These are phyloP conservation scores for Penicilliopsis zonata DNA, from an alignment of 495 filamentous ascomycete species.

Conservation along the genomic window DNA sequence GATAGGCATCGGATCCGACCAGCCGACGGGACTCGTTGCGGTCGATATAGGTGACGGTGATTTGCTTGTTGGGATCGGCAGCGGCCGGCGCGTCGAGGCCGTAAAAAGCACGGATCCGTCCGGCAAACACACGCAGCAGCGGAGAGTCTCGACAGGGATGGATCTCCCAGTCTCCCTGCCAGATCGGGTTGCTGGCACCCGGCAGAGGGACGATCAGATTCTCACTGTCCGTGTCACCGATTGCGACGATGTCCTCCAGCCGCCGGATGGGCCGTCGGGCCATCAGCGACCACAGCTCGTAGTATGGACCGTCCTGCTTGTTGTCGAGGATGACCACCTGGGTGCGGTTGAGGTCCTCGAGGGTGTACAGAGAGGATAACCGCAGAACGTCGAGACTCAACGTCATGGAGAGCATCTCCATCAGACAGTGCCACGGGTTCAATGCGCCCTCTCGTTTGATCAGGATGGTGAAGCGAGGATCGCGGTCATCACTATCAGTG, in stretches of 20 bases:
- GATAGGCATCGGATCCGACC: slow-evolving; percentile 10
- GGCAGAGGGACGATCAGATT: slow-evolving; percentile 25
- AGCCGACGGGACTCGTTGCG: slow-evolving; percentile 17
- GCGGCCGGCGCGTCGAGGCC: slow-evolving; percentile 5
- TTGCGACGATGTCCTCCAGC: slow-evolving; percentile 7
- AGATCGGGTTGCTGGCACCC: slow-evolving; percentile 24
- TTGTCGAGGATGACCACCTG: slow-evolving; percentile 23
- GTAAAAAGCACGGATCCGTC: slow-evolving; percentile 15
- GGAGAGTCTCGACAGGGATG: slow-evolving; percentile 14
- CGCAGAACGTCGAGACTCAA: slow-evolving; percentile 22
- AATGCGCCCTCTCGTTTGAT: slow-evolving; percentile 21
- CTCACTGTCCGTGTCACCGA: slow-evolving; percentile 6
- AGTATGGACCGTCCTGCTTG: slow-evolving; percentile 18
- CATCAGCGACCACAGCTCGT: slow-evolving; percentile 22
- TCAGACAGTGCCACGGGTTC: slow-evolving; percentile 28
- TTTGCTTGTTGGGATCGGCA: neutral
- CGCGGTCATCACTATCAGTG: no score
- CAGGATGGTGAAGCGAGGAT: slow-evolving; percentile 16
- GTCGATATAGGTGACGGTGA: slow-evolving; percentile 22
- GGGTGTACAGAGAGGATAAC: slow-evolving; percentile 10
- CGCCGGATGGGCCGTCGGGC: slow-evolving; percentile 13
- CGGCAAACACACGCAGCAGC: slow-evolving; percentile 16
- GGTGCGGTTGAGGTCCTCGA: slow-evolving; percentile 14
- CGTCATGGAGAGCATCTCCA: slow-evolving; percentile 24
- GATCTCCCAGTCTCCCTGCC: slow-evolving; percentile 21